phyloP scores from a whole-genome alignment of 768 basidiomycete genomes.

The Mrakia frigida region DNA sequence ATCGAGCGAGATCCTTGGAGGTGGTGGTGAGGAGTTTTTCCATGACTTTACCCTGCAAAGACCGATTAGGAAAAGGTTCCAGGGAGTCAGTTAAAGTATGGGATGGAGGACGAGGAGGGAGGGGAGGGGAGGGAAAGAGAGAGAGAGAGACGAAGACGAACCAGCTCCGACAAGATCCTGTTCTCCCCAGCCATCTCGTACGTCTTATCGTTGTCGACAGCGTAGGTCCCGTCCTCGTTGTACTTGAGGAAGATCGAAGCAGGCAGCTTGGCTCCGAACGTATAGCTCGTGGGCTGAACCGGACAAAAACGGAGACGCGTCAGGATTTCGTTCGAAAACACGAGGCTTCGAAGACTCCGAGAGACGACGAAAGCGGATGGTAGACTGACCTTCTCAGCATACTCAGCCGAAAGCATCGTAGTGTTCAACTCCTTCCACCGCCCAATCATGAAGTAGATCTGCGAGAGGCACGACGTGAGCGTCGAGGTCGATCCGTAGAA shows the following conservation, averaged over 20 bases:
- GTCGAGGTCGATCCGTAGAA: slow-evolving; percentile 90
- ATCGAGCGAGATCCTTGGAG: slow-evolving; percentile 58
- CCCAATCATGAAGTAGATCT: slow-evolving; percentile 52
- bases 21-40: slow-evolving; percentile 79
- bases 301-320: neutral
- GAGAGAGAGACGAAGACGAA: slow-evolving; percentile 31
- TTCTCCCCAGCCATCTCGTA: slow-evolving; percentile 32
- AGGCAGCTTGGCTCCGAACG: slow-evolving; percentile 72
- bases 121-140: neutral
- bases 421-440: neutral
- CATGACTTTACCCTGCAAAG: slow-evolving; percentile 68
- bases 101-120: neutral
- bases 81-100: neutral
- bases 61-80: too few relatives aligned
- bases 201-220: slow-evolving; percentile 47
- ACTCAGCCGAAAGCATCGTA: neutral
- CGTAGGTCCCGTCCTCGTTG: slow-evolving; percentile 43
- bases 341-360: too few relatives aligned
- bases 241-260: slow-evolving; percentile 62
- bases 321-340: neutral
- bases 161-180: slow-evolving; percentile 41
- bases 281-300: slow-evolving; percentile 58
- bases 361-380: neutral
- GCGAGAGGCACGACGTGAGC: slow-evolving; percentile 71
- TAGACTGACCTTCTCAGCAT: slow-evolving; percentile 2